Conservation (phyloP, 2,329 filamentous ascomycete genomes). For the Epichloe amarillans region DNA sequence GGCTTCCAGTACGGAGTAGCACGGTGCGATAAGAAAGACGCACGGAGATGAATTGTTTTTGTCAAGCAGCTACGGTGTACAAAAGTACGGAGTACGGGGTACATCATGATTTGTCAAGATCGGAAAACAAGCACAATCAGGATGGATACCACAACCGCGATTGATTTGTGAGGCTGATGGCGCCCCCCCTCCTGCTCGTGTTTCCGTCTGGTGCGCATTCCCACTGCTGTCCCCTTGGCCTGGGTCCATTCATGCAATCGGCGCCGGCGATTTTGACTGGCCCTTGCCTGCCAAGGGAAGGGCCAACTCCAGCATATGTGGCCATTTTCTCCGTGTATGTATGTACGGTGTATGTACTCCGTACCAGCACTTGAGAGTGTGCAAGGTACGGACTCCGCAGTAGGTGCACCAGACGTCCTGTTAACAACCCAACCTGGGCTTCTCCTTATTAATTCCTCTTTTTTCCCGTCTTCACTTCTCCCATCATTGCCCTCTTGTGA, state of each 20-base stretch:
- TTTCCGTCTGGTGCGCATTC: not conserved
- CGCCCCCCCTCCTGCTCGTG: not conserved
- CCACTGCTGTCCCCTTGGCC: not conserved
- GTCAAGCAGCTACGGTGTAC: not conserved
- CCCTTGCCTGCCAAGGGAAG: not conserved
- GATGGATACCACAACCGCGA: too few relatives aligned
- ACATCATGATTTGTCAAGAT: too few relatives aligned
- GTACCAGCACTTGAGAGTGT: not conserved
- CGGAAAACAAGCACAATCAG: too few relatives aligned
- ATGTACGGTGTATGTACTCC: too few relatives aligned
- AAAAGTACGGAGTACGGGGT: too few relatives aligned
- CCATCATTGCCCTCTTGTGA: conserved; percentile 11
- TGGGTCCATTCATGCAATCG: not conserved
- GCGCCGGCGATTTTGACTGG: too few relatives aligned
- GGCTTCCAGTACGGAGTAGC: too few relatives aligned
- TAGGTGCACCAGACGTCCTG: not conserved
- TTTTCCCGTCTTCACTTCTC: conserved; percentile 8
- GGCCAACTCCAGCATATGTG: not conserved
- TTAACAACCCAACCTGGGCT: not conserved
- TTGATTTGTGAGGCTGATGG: too few relatives aligned
- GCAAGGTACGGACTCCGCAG: not conserved
- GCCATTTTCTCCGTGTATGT: not conserved
- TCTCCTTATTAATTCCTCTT: conserved; percentile 8
- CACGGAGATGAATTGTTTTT: too few relatives aligned
- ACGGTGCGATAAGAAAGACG: too few relatives aligned